Conservation (phyloP, 352 stramenopile species). For the Achlya hypogyna region DNA sequence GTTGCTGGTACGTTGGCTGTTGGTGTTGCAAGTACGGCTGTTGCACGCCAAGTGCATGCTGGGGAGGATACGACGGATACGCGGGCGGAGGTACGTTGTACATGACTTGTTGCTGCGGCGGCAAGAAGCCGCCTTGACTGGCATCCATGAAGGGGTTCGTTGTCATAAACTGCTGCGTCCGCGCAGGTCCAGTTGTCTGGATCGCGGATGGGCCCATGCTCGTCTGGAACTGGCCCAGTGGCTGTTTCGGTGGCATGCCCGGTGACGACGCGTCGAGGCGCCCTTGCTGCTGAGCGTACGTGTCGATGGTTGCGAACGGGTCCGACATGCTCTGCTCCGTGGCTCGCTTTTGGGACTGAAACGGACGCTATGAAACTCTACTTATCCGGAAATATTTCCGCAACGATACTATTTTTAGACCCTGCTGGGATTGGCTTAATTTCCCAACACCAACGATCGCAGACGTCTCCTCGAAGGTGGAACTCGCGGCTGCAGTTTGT, state of each 20-base stretch:
- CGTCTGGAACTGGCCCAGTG: conserved; percentile 12
- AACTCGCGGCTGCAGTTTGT: no score
- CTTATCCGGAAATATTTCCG: no score
- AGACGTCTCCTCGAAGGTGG: no score
- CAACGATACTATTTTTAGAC: not conserved
- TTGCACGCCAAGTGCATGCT: no score
- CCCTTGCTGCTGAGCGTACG: not conserved
- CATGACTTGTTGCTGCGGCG: no score
- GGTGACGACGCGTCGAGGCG: not conserved
- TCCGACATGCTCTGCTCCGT: not conserved
- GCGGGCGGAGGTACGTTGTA: no score
- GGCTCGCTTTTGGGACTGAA: not conserved
- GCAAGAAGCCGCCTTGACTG: not conserved
- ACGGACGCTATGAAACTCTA: no score
- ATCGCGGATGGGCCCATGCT: not conserved
- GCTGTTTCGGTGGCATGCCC: not conserved
- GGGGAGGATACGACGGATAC: no score
- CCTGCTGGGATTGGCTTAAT: not conserved
- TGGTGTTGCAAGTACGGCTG: no score
- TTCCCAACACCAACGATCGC: no score
- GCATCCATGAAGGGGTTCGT: conserved; percentile 4
- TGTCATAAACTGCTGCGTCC: conserved; percentile 10
- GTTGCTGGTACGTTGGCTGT: no score
- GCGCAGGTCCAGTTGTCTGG: conserved; percentile 3
- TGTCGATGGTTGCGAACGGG: not conserved